Evolutionary conservation across 2,329 filamentous ascomycete genomes (phyloP), one percentile per base, ranked within the genome.

Genomic region (Fusarium incarnatum): DNA sequence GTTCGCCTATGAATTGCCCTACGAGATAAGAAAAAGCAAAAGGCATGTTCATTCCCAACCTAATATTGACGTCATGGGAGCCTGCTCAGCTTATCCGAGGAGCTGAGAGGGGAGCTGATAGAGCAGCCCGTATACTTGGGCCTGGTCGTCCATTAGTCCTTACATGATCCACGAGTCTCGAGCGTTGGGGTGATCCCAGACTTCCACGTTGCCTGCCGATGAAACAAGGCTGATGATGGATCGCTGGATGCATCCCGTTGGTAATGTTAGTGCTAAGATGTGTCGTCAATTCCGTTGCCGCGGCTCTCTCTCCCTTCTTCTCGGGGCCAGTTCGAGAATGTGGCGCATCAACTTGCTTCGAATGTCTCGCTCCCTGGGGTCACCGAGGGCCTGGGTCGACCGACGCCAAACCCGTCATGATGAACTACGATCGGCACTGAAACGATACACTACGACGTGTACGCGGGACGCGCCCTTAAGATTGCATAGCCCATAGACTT

Each of bases 351-450:
- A 20, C 23, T 62, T 46, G 52, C 48, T 70, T 23, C 56, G 23
- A 20, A 48, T 61, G 64, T 56, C 45, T 61, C n/a, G 37, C 41
- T 56, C 67, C 63, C 48, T 64, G 25, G 22, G 32, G 20, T 67
- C 67, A 67, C 62, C 67, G 62, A 70, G 53, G 57, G 67, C 32
- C 66, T 67, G 58, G 60, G 42, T 49, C 50, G 46, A 47, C 55
- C 48, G 40, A 47, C 46, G 27, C 41, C 60, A 42, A 67, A 48
- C 25, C 59, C 54, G 57, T 54, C 62, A 45, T 44, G 28, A 60
- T 56, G 45, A 55, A 55, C 49, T 22, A 44, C 40, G 42, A 42
- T 42, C n/a, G 28, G 27, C 34, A 25, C 34, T 28, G n/a, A 40
- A 16, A n/a, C 34, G 28, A n/a, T 32, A 32, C 20, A 13, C 15